These are phyloP conservation scores for Fragaria vesca DNA, from an alignment of 306 rosid species.

Conservation along the genomic window DNA sequence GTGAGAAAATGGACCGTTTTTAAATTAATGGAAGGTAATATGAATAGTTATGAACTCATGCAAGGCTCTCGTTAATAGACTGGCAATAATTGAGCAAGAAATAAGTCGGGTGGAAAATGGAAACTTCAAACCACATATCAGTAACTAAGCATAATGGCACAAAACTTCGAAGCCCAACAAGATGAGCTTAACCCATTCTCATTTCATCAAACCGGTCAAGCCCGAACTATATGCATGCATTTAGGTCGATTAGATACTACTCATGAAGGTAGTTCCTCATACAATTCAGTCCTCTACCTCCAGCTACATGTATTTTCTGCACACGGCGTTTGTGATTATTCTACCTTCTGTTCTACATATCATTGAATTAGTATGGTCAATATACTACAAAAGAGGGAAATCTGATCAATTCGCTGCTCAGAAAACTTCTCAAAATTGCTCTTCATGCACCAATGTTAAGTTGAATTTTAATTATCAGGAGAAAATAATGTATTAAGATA, in stretches of 20 bases:
- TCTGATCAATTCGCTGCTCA: too few relatives aligned
- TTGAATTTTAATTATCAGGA: background rate
- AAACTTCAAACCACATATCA: too few relatives aligned
- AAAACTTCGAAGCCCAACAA: background rate
- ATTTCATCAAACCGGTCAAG: background rate
- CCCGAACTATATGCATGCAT: background rate
- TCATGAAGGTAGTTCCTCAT: background rate
- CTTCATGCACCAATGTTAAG: background rate
- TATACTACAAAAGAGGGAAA: background rate
- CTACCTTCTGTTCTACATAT: too few relatives aligned
- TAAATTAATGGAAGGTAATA: background rate
- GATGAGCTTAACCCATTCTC: background rate
- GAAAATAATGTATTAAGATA: background rate
- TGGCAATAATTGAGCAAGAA: background rate
- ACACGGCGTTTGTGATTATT: background rate
- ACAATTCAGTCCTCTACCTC: background rate
- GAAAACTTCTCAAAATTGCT: background rate
- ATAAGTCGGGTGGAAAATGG: background rate
- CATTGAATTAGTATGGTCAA: background rate
- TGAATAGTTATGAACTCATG: too few relatives aligned
- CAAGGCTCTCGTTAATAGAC: too few relatives aligned
- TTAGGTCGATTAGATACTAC: background rate
- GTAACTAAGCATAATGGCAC: too few relatives aligned
- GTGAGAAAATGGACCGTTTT: background rate
- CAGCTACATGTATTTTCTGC: background rate